These are phyloP conservation scores for Pyrenula aspistea DNA, from an alignment of 495 filamentous ascomycete species.

Conservation along the genomic window DNA sequence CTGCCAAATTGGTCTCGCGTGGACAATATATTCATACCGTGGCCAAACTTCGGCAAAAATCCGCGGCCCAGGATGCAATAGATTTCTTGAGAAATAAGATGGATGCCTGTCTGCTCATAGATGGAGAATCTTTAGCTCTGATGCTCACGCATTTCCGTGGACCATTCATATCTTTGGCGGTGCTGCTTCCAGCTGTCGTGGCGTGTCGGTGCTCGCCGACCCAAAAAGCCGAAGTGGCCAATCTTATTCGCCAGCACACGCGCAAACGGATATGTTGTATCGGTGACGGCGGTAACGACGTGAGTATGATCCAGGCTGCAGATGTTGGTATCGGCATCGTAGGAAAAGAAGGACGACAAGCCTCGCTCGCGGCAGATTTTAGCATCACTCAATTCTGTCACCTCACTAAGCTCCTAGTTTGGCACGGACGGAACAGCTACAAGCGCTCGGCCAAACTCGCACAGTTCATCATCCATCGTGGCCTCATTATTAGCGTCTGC, in stretches of 20 bases:
- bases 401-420: conserved; percentile 92
- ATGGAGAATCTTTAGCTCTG: conserved; percentile 77
- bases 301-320: conserved; percentile 97
- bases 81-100: conserved; percentile 80
- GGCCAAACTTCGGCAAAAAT: conserved; percentile 47
- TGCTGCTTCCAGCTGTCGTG: conserved; percentile 80
- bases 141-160: conserved; percentile 70
- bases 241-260: conserved; percentile 81
- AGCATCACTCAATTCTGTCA: conserved; percentile 90
- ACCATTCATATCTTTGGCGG: conserved; percentile 80
- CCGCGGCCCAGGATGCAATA: conserved; percentile 68
- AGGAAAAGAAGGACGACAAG: conserved; percentile 93
- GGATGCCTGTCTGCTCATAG: conserved; percentile 84
- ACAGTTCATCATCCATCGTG: conserved; percentile 97
- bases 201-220: conserved; percentile 96
- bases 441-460: conserved; percentile 91
- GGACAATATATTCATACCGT: conserved; percentile 96
- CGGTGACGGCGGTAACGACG: conserved; percentile 96
- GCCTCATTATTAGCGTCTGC: conserved; percentile 85
- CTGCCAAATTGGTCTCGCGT: conserved; percentile 83
- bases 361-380: conserved; percentile 90
- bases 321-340: conserved; percentile 98
- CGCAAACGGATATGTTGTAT: conserved; percentile 93
- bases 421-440: conserved; percentile 96
- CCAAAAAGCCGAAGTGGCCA: conserved; percentile 90